Conservation (phyloP, 768 basidiomycete species). For the Boletus rubroflammeus region DNA sequence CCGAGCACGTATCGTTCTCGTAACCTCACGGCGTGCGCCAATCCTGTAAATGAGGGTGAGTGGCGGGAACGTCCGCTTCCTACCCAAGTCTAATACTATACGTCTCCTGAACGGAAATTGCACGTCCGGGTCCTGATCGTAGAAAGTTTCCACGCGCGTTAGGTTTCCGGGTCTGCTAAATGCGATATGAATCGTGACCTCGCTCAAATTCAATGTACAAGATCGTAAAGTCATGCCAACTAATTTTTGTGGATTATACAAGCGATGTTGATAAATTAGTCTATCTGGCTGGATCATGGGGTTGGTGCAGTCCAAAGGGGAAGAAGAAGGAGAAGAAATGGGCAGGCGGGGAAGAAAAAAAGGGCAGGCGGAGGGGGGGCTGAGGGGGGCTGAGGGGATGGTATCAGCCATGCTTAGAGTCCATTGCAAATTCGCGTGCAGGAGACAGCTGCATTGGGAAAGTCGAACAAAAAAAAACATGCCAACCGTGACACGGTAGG, state of each 20-base stretch:
- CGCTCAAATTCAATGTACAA: no score
- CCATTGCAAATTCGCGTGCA: slow-evolving; percentile 6
- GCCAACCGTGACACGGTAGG: not conserved
- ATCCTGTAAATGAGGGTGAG: no score
- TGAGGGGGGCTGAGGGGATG: not conserved
- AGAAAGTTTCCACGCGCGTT: not conserved
- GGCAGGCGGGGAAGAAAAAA: not conserved
- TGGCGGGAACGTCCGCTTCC: no score
- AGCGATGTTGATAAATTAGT: slow-evolving; percentile 19
- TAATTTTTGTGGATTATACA: not conserved
- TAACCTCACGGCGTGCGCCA: no score
- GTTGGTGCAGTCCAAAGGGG: not conserved
- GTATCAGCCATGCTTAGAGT: slow-evolving; percentile 8
- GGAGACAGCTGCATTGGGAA: not conserved
- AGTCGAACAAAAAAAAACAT: not conserved
- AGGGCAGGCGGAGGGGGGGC: no score
- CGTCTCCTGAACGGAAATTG: not conserved
- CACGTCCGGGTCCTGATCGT: not conserved
- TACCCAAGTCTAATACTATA: not conserved
- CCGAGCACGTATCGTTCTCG: no score
- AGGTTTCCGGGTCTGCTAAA: not conserved
- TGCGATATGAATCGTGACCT: not conserved
- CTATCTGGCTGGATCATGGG: slow-evolving; percentile 12
- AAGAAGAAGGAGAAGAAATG: not conserved
- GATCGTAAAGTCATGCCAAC: not conserved